Evolutionary conservation across 352 stramenopile genomes (phyloP), one percentile per base, ranked within the genome.

Genomic region (Plasmopara muralis): DNA sequence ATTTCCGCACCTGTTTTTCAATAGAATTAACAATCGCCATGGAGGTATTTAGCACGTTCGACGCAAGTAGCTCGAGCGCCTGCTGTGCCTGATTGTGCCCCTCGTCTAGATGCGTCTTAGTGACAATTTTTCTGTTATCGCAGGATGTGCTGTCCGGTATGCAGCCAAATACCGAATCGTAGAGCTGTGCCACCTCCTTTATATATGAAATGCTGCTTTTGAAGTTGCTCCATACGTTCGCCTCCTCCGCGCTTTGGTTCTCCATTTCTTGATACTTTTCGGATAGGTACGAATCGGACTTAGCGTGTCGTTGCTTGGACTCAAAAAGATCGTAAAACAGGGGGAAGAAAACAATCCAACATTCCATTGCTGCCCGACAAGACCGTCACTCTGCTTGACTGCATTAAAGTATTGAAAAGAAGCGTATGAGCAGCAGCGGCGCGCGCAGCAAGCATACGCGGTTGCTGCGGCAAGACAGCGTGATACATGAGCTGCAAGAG

Each of bases 401-500:
- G 7, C 14, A 46, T 53, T 20, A 12, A 45, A 57, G 48, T 44
- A 62, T 41, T 38, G 12, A 6, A 34, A 43, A 13, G 29, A 15
- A 10, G 33, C 16, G 35, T 43, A 60, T 52, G 56, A 59, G 50
- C 40, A 72, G 44, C 43, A 47, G 51, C 45, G 45, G 31, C 46
- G 48, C 55, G 53, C 64, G 64, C 50, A 62, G 52, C 48, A 70
- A 68, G 18, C 52, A 64, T 20, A 57, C 63, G 53, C 66, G 63
- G 6, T 62, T 75, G 43, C 33, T 74, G 64, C 74, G 82, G 15
- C 82, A 92, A 50, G 64, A 69, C n/a, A 89, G 78, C 62, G 77
- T 89, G 49, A 67, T 92, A 20, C 70, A 89, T 50, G 82, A 92
- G 51, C 55, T 89, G 16, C 78, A 89, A 50, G 80, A 92, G 61